Base-by-base conservation (phyloP, 805 yeast species). In the Yamadazyma takamatsuzukensis region DNA sequence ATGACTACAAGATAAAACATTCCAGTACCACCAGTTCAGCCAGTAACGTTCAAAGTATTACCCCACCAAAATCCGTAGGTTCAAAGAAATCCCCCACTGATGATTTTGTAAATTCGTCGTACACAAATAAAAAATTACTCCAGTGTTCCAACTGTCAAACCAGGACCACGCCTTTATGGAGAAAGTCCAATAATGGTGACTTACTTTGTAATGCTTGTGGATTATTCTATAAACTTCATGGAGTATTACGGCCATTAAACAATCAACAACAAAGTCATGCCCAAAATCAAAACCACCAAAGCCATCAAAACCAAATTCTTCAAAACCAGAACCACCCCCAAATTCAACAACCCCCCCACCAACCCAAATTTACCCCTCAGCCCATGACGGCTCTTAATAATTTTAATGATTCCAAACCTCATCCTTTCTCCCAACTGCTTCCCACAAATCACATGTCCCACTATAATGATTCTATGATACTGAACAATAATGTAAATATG, bases 151-250 rank as follows among this genome's bases (percentile, higher is more conserved):
- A 67, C 46, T 67, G 72, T 41, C 60, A 61, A 25, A 66, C 72
- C 5, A 56, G 50, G 37, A 65, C 72, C 4, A 66, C 72, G 1
- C 72, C 72, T 8, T 44, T 67, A 15, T 67, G 72, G 72, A 50
- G 72, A 25, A 64, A 60, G 37, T 53, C 69, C 8, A 58, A 54
- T 41, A 53, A 56, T 26, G 72, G 72, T 5, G 69, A 63, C 30
- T 53, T 66, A 27, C 49, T 67, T 18, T 67, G 72, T 40, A 67
- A 67, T 41, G 72, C 72, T 1, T 67, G 72, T 39, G 72, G 72
- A 6, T 54, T 67, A 24, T 67, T 66, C 40, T 64, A 62, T 42
- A 67, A 67, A 41, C 48, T 67, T 21, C 72, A 67, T 37, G 72
- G 72, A 5, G 66, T 64, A 4, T 56, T 65, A 44, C 50, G 72